A percentile compares a stretch with the other conserved stretches of the same genome.
Evolutionary conservation across 768 basidiomycete species (phyloP).

Genomic region (Leucocoprinus birnbaumii): DNA sequence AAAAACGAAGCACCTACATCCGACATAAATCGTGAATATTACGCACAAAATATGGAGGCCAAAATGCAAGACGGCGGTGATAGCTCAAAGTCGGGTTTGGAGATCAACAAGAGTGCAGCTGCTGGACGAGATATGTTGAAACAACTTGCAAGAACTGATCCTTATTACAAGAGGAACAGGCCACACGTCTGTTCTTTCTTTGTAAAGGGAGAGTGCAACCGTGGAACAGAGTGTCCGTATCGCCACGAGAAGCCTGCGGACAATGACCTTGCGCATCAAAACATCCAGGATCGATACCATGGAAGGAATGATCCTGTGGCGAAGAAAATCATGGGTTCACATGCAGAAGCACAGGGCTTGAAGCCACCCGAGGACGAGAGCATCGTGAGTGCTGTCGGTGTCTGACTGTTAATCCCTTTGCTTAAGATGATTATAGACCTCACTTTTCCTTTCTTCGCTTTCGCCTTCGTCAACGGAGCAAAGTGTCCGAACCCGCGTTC

Average conservation of each 20-base stretch:
- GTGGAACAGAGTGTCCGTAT: conserved; percentile 92
- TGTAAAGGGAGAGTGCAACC: conserved; percentile 90
- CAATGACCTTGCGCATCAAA: conserved; percentile 85
- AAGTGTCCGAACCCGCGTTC: conserved; percentile 68
- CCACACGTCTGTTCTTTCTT: conserved; percentile 96
- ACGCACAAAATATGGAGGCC: conserved; percentile 87
- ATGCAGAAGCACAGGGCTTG: conserved; percentile 80
- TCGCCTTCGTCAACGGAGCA: conserved; percentile 69
- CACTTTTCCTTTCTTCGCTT: conserved; percentile 80
- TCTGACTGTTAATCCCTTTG: neutral
- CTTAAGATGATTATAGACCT: conserved; percentile 49
- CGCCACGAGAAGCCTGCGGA: conserved; percentile 89
- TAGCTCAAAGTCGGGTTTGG: conserved; percentile 60
- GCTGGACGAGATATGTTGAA: conserved; percentile 98
- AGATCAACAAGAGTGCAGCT: conserved; percentile 58
- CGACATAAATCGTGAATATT: conserved; percentile 95
- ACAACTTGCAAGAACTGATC: conserved; percentile 90
- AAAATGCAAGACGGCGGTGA: conserved; percentile 66
- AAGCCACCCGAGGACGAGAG: conserved; percentile 86
- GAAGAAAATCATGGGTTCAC: conserved; percentile 76
- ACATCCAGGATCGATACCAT: conserved; percentile 92
- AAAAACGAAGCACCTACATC: conserved; percentile 90
- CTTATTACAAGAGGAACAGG: conserved; percentile 95
- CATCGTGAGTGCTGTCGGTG: conserved; percentile 55
- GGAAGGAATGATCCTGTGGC: conserved; percentile 94